Percentiles rank a stretch among this genome's conserved stretches.
These are phyloP conservation scores for Carex myosuroides DNA, from an alignment of 176 grass and related monocot species.

Conservation along the genomic window DNA sequence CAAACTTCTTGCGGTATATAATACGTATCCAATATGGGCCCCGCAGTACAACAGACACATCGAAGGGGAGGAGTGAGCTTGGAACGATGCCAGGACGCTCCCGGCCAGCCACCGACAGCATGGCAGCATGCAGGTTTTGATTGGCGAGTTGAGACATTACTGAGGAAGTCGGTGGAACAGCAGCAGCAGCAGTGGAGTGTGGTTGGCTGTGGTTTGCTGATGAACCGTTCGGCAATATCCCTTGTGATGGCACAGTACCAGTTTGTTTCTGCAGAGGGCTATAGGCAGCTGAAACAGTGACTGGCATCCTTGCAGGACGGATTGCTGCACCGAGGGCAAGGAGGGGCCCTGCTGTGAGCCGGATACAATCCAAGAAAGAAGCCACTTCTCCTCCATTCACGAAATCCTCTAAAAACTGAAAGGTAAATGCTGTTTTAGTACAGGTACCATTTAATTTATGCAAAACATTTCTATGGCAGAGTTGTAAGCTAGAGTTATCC, in stretches of 20 bases:
- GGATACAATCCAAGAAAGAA: slow-evolving; percentile 95
- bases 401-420: slow-evolving; percentile 99
- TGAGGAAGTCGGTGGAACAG: slow-evolving; percentile 24
- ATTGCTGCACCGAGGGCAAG: slow-evolving; percentile 99
- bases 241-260: slow-evolving; percentile 33
- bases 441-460: not conserved
- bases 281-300: slow-evolving; percentile 61
- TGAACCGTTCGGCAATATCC: slow-evolving; percentile 43
- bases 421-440: not conserved
- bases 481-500: not conserved
- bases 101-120: slow-evolving; percentile 77
- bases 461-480: not conserved
- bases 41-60: slow-evolving; percentile 94
- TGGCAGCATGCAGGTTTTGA: slow-evolving; percentile 69
- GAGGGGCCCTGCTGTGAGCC: slow-evolving; percentile 87
- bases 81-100: slow-evolving; percentile 93
- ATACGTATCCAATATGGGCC: slow-evolving; percentile 99
- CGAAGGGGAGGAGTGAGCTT: slow-evolving; percentile 94
- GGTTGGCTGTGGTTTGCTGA: slow-evolving; percentile 52
- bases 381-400: slow-evolving; percentile 98
- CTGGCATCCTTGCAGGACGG: slow-evolving; percentile 91
- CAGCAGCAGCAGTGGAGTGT: slow-evolving; percentile 24
- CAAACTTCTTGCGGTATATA: slow-evolving; percentile 99
- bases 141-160: slow-evolving; percentile 53
- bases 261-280: slow-evolving; percentile 52